phyloP scores from a whole-genome alignment of 2,329 filamentous ascomycete genomes.

The Claviceps paspali region DNA sequence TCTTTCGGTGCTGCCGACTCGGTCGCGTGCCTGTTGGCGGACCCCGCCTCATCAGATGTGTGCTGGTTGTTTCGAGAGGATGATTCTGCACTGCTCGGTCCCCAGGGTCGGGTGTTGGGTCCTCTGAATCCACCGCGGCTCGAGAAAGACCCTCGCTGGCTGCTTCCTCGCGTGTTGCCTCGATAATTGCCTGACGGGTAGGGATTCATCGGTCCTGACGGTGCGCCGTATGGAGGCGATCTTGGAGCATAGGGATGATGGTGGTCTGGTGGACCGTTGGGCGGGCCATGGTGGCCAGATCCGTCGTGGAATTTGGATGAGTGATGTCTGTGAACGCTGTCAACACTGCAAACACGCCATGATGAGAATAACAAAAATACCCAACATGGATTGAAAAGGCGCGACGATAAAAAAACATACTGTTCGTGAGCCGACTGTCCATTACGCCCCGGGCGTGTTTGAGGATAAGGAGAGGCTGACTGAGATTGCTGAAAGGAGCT shows the following conservation, averaged over 20 bases:
- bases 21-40: conserved; percentile 8
- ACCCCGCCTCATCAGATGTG: conserved; percentile 6
- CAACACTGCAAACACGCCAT: conserved; percentile 2
- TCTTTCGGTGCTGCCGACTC: conserved; percentile 1
- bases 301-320: conserved; percentile 43
- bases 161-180: conserved; percentile 11
- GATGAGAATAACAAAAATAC: neutral
- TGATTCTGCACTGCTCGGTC: conserved; percentile 22
- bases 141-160: conserved; percentile 42
- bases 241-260: conserved; percentile 33
- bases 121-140: conserved; percentile 40
- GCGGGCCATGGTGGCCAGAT: conserved; percentile 30
- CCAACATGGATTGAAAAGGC: neutral
- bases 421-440: conserved; percentile 24
- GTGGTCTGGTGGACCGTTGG: conserved; percentile 36
- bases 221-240: conserved; percentile 39
- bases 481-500: conserved; percentile 31
- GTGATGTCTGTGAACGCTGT: conserved; percentile 27
- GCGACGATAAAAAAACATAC: conserved; percentile 18
- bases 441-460: conserved; percentile 24
- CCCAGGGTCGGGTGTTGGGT: conserved; percentile 58
- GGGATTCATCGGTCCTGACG: conserved; percentile 41
- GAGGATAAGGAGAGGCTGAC: conserved; percentile 26
- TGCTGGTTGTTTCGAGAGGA: conserved; percentile 8
- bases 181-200: conserved; percentile 32